These are phyloP conservation scores for Fusarium aywerte DNA, from an alignment of 2,329 filamentous ascomycete genomes.

Conservation along the genomic window DNA sequence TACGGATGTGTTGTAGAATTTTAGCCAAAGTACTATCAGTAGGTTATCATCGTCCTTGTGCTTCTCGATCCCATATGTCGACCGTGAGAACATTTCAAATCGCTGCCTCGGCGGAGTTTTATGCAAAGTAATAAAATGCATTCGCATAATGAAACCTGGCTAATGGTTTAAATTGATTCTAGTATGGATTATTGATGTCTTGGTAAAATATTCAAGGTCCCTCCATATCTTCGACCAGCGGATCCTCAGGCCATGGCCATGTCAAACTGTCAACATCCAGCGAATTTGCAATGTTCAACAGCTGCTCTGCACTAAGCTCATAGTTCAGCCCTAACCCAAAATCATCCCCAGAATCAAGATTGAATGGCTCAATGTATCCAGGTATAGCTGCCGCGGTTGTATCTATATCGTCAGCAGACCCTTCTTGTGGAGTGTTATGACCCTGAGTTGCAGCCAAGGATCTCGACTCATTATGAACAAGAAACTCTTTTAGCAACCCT, in stretches of 20 bases:
- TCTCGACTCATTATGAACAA: conserved; percentile 8
- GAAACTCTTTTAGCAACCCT: conserved; percentile 6
- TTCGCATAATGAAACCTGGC: background rate
- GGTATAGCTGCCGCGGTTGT: background rate
- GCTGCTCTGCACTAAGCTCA: conserved; percentile 37
- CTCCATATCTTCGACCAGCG: background rate
- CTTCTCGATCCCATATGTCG: background rate
- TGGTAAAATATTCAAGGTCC: background rate
- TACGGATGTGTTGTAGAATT: background rate
- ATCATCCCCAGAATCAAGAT: conserved; percentile 9
- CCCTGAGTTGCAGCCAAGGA: background rate
- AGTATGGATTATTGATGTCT: background rate
- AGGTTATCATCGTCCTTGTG: background rate
- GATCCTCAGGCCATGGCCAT: conserved; percentile 34
- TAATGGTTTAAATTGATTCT: background rate
- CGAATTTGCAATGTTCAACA: conserved; percentile 35
- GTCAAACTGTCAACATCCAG: conserved; percentile 37
- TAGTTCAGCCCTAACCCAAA: conserved; percentile 27
- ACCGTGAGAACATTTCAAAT: background rate
- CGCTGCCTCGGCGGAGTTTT: no score
- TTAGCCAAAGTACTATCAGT: background rate
- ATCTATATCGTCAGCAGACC: background rate
- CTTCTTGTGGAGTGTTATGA: conserved; percentile 6
- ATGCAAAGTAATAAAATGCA: no score
- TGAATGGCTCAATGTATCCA: conserved; percentile 10